Evolutionary conservation across 1,139 yeast genomes (phyloP), one percentile per base, ranked within the genome.

Genomic region (Pichia sp.): DNA sequence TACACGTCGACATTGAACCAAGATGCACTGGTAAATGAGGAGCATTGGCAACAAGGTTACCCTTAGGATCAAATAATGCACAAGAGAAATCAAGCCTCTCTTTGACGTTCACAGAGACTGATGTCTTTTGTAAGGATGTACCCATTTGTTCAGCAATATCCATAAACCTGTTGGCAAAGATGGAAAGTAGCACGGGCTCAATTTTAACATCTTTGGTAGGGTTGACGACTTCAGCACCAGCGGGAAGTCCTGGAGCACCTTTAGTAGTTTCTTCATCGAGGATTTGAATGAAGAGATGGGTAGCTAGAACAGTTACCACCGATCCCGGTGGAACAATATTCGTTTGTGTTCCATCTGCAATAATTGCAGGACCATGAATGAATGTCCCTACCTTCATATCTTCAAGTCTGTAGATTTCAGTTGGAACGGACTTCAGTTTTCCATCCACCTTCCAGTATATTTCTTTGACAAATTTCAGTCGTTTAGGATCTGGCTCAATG

Each of bases 261-360:
- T 20, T 12, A 11, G 19, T 32, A 11, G 14, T 6, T 18, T 13
- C 21, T 19, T 26, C 14, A 11, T 37, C 37, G 7, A 17, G 17
- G 10, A 45, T 37, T 22, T 44, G 42, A 16, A 55, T 41, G 28
- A 50, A 46, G 22, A 53, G 25, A 37, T 79, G 87, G n/a, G 76
- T 65, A 5, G 73, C 60, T 32, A 83, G 62, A 17, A 84, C 64
- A 0, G 69, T 64, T 1, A 94, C 95, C n/a, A 59, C 54, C 1
- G 85, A 70, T 35, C 66, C 59, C 1, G 94, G 93, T 18, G 86
- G 85, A 16, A 87, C 71, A 16, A 87, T 69, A 45, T 86, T 77
- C 0, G 96, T 87, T 58, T 87, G 96, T 0, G 95, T 87, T 29
- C 75, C 76, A 58, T 87, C 96, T 16, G 87, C 78, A 41, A 87